Evolutionary conservation across 2,329 filamentous ascomycete species (phyloP), one percentile per base, ranked within the genome.

Genomic region (Mollisia scopiformis): DNA sequence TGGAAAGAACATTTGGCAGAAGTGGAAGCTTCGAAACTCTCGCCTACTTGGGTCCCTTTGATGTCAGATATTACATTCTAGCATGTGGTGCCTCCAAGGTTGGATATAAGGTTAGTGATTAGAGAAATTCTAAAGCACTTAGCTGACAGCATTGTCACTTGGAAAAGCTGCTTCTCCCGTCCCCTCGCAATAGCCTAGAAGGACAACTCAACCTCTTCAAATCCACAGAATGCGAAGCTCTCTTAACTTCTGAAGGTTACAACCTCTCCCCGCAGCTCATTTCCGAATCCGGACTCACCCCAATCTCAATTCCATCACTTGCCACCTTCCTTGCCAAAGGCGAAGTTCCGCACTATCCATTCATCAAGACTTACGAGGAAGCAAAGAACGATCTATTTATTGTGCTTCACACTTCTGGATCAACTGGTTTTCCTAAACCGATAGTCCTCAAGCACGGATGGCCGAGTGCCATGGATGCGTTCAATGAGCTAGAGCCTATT

Each of bases 401-500:
- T 31, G 72, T 74, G 19, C 69, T 72, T 1, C 67, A 71, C 28
- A 11, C 68, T n/a, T 66, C 68, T 28, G 85, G 86, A 2, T 85
- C 82, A 0, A 80, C 87, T 0, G 85, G 86, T 0, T 13, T 56
- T 7, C 54, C 54, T 1, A 56, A 56, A 56, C 54, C 54, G 10
- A 23, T 56, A 25, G 28, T 49, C 13, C 13, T 33, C 19, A 56
- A 27, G 28, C 52, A 55, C 46, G 52, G 37, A 21, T 55, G 35
- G 52, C 27, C 27, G 10, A 25, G 33, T 8, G 23, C 52, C 8
- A 43, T 55, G 35, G 52, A 55, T 55, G 52, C 52, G 19, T 14
- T 30, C 8, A 43, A 30, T 6, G 11, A 27, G 3, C 21, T 55
- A 37, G 28, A 30, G 5, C 35, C 25, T 3, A 31, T 55, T 13